phyloP scores from a whole-genome alignment of 805 yeast species.

The Sungouiella thailandica region DNA sequence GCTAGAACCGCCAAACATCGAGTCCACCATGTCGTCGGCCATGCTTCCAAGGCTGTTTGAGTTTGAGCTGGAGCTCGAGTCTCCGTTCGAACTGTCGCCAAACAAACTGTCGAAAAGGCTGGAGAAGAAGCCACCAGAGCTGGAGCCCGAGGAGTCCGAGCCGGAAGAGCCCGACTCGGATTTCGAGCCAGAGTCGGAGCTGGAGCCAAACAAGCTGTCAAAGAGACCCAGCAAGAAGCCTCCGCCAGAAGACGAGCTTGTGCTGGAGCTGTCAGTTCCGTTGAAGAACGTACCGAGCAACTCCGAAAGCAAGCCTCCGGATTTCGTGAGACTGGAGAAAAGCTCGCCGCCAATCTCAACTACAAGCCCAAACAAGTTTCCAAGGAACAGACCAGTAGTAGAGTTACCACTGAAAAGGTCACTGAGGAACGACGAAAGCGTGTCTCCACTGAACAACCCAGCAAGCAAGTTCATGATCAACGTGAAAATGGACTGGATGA shows the following conservation, averaged over 20 bases:
- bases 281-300: slow-evolving; percentile 8
- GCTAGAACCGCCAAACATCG: slow-evolving; percentile 1
- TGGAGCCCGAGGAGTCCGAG: slow-evolving; percentile 1
- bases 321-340: slow-evolving; percentile 10
- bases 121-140: slow-evolving; percentile 1
- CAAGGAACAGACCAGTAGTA: slow-evolving; percentile 11
- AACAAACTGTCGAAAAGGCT: slow-evolving; percentile 8
- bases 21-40: neutral
- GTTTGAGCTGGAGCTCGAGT: slow-evolving; percentile 3
- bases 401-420: slow-evolving; percentile 14
- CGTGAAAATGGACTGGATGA: slow-evolving; percentile 14
- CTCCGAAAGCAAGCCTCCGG: slow-evolving; percentile 10
- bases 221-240: slow-evolving; percentile 9
- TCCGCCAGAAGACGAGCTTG: slow-evolving; percentile 7
- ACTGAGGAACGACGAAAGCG: slow-evolving; percentile 7
- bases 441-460: slow-evolving; percentile 10
- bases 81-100: slow-evolving; percentile 6
- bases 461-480: slow-evolving; percentile 11
- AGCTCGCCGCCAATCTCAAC: slow-evolving; percentile 12
- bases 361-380: slow-evolving; percentile 8
- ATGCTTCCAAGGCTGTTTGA: neutral
- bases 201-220: slow-evolving; percentile 2
- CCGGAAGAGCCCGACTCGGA: slow-evolving; percentile 4
- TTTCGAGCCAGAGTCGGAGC: neutral
- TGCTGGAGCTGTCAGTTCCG: slow-evolving; percentile 2